These are phyloP conservation scores for Aphanomyces euteiches DNA, from an alignment of 352 stramenopile species.

Conservation along the genomic window DNA sequence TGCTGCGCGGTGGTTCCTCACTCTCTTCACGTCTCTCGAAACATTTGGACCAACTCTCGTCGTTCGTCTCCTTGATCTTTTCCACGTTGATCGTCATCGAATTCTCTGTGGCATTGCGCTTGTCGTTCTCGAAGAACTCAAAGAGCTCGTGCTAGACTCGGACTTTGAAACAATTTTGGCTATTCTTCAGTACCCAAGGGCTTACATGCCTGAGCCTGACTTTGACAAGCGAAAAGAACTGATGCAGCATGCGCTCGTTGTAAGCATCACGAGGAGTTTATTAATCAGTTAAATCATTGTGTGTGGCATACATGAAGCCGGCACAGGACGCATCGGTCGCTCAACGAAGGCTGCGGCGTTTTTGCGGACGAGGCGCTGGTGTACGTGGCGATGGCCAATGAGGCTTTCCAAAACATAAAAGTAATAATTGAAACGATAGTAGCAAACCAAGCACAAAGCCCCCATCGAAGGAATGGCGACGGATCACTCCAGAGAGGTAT, in stretches of 20 bases:
- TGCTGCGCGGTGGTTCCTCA: constrained; percentile 79
- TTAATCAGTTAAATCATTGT: constrained; percentile 10
- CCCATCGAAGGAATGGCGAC: constrained; percentile 20
- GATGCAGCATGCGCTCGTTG: constrained; percentile 54
- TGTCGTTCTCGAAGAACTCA: constrained; percentile 70
- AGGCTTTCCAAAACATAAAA: constrained; percentile 45
- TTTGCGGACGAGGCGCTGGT: not conserved
- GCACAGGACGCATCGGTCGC: constrained; percentile 34
- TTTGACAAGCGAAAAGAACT: constrained; percentile 45
- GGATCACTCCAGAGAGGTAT: constrained; percentile 33
- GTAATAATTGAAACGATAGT: constrained; percentile 32
- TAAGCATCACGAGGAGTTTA: constrained; percentile 44
- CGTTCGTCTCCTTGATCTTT: constrained; percentile 68
- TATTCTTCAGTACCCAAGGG: constrained; percentile 59
- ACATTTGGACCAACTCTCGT: constrained; percentile 65
- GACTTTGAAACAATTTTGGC: constrained; percentile 70
- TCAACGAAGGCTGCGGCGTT: not conserved
- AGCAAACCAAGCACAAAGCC: constrained; percentile 36
- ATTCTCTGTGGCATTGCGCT: constrained; percentile 76
- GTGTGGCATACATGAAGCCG: constrained; percentile 37
- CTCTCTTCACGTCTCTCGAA: constrained; percentile 79
- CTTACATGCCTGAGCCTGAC: constrained; percentile 48
- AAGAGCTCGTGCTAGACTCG: constrained; percentile 43
- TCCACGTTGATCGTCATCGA: constrained; percentile 74
- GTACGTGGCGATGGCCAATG: constrained; percentile 38